phyloP scores from a whole-genome alignment of 1,284 basidiomycete genomes.

The Cutaneotrichosporon cavernicola region DNA sequence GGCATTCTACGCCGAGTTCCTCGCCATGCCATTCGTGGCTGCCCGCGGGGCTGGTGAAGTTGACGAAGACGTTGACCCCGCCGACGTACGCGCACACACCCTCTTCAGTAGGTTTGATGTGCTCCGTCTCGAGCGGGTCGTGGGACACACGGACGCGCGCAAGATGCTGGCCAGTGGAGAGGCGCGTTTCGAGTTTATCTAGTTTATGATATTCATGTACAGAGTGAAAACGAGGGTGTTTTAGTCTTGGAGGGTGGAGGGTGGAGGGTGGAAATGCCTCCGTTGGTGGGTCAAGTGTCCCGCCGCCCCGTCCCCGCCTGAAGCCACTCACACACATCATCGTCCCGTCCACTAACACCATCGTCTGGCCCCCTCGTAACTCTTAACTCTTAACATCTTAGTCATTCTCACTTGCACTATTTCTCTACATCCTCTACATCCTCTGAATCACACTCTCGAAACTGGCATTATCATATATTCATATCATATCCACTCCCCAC shows the following conservation, averaged over 20 bases:
- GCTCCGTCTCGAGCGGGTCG: constrained; percentile 79
- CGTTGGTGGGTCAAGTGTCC: background rate
- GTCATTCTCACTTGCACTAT: background rate
- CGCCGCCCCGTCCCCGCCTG: no score
- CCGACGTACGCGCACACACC: constrained; percentile 73
- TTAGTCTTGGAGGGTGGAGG: background rate
- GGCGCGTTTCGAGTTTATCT: constrained; percentile 9
- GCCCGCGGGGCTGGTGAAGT: constrained; percentile 50
- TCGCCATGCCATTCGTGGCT: constrained; percentile 77
- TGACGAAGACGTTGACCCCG: constrained; percentile 58
- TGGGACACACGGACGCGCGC: constrained; percentile 55
- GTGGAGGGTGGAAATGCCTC: background rate
- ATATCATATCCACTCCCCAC: background rate
- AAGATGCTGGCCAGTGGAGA: constrained; percentile 42
- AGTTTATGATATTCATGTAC: background rate
- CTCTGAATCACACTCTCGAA: background rate
- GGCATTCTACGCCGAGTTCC: constrained; percentile 84
- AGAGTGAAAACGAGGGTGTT: background rate
- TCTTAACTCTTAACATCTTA: background rate
- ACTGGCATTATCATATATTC: background rate
- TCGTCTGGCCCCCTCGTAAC: no score
- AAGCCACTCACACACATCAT: no score
- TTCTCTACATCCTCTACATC: background rate
- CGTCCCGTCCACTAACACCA: no score
- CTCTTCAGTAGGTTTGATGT: constrained; percentile 86